Base-by-base conservation (phyloP, 2,329 filamentous ascomycete genomes). In the Diaporthe vaccinii region DNA sequence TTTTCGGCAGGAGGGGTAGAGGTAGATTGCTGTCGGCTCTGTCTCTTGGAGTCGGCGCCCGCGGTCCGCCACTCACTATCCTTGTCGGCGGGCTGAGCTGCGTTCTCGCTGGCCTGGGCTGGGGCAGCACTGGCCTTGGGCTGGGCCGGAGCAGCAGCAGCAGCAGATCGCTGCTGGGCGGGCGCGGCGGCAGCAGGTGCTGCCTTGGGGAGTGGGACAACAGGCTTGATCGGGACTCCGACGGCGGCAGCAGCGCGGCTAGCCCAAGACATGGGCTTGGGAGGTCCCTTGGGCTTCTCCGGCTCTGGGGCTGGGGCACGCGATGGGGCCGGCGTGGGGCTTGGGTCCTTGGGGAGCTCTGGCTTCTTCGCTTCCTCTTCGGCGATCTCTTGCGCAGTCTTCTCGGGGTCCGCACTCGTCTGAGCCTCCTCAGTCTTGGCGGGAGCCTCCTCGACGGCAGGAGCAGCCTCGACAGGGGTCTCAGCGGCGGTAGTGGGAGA, bases 51-150 rank as follows among this genome's bases (percentile, higher is more conserved):
- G 84, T 98, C 94, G 74, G 92, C 90, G 75, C 93, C 93, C 73
- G 94, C 96, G 67, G 94, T 96, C 85, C 98, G 96, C 97, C 97
- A 99, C 81, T 94, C 95, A 76, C 89, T 86, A 76, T 93, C 90
- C 88, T 89, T 92, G 78, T 79, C 80, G 84, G 82, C 65, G 39
- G 79, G 41, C n/a, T 80, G 75, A 75, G 87, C 87, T 77, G 93
- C 90, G 88, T 89, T 92, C 78, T 79, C 80, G 84, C 81, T 62
- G 36, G 79, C 49, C n/a, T 80, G 76, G n/a, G 82, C 74, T 39
- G 86, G 80, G 82, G 86, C 83, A n/a, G 80, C 58, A 46, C 74
- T 81, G 80, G 85, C 77, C 68, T 86, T 83, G 65, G 84, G 78
- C 73, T 82, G 81, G 58, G 85, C 77, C 59, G 84, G 81, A 62